Evolutionary conservation across 495 filamentous ascomycete genomes (phyloP).

Genomic region (Trichoderma orchidacearum): DNA sequence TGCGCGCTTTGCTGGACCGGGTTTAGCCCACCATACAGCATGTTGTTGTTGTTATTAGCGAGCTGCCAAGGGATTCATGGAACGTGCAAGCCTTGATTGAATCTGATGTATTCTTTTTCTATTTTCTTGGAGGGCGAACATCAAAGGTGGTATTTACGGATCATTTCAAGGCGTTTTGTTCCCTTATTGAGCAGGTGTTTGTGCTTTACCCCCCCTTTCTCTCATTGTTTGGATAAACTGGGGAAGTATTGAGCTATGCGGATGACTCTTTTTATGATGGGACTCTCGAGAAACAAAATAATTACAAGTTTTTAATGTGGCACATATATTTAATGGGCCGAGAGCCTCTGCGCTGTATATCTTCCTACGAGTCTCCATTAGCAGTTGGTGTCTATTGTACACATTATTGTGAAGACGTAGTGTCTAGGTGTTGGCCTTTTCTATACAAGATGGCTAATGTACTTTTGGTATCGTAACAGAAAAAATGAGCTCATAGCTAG

Average conservation of each 20-base stretch:
- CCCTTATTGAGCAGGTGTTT: background rate
- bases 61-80: background rate
- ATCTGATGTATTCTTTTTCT: background rate
- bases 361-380: too few relatives aligned
- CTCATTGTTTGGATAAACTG: background rate
- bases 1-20: background rate
- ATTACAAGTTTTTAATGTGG: slow-evolving; percentile 19
- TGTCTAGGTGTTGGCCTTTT: too few relatives aligned
- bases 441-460: too few relatives aligned
- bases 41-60: background rate
- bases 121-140: background rate
- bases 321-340: slow-evolving; percentile 5
- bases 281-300: slow-evolving; percentile 6
- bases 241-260: slow-evolving; percentile 2
- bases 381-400: too few relatives aligned
- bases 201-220: slow-evolving; percentile 2
- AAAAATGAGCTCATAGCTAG: too few relatives aligned
- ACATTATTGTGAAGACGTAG: too few relatives aligned
- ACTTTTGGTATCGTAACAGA: too few relatives aligned
- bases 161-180: slow-evolving; percentile 1
- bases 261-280: background rate
- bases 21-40: background rate
- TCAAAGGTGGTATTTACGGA: background rate
- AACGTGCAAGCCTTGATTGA: background rate
- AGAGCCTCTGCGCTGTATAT: too few relatives aligned